Evolutionary conservation across 2,329 filamentous ascomycete genomes (phyloP).

Genomic region (Trichoderma hamatum): DNA sequence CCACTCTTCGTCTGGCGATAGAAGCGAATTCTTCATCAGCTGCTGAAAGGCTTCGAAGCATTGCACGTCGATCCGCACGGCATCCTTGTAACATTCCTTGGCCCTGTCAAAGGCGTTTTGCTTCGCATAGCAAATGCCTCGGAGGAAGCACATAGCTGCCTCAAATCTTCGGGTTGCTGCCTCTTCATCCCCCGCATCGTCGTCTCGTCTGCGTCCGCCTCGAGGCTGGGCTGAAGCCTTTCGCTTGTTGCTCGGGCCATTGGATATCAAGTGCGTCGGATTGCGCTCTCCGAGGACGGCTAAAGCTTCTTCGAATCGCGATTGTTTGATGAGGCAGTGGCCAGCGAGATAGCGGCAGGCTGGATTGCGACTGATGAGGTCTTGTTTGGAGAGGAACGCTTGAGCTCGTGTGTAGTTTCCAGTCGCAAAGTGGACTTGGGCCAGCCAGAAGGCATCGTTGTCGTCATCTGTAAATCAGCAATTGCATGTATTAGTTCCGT

Average conservation of each 20-base stretch:
- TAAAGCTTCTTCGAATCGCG: slow-evolving; percentile 86
- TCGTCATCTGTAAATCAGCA: slow-evolving; percentile 69
- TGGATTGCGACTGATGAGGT: slow-evolving; percentile 78
- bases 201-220: slow-evolving; percentile 39
- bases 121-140: slow-evolving; percentile 93
- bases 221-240: slow-evolving; percentile 40
- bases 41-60: slow-evolving; percentile 99
- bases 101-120: slow-evolving; percentile 96
- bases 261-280: slow-evolving; percentile 81
- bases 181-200: slow-evolving; percentile 63
- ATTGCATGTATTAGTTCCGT: slow-evolving; percentile 21
- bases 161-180: slow-evolving; percentile 80
- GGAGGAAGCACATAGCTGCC: slow-evolving; percentile 94
- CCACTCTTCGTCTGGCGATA: slow-evolving; percentile 88
- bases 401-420: slow-evolving; percentile 94
- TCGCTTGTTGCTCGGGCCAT: slow-evolving; percentile 47
- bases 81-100: slow-evolving; percentile 98
- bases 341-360: slow-evolving; percentile 91
- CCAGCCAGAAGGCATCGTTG: slow-evolving; percentile 93
- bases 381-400: slow-evolving; percentile 79
- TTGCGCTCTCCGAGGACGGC: slow-evolving; percentile 87
- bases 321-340: slow-evolving; percentile 92
- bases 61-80: slow-evolving; percentile 93
- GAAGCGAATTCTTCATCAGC: slow-evolving; percentile 92
- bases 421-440: slow-evolving; percentile 95